Base-by-base conservation (phyloP, 352 stramenopile species). In the Phytopythium vexans region DNA sequence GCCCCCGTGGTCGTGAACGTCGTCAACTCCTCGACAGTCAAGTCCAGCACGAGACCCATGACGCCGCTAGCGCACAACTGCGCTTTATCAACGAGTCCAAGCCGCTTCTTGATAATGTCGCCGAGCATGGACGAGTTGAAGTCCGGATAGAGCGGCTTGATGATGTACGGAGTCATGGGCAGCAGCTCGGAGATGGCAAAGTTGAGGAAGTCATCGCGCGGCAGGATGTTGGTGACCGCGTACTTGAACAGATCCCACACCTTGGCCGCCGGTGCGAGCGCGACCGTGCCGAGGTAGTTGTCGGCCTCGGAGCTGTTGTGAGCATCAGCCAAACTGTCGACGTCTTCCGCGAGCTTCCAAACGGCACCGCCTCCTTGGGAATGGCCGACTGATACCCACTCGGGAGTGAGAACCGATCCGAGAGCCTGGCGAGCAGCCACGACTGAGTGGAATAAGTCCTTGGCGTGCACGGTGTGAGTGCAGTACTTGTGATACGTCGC, bases 361-460 rank as follows among this genome's bases (percentile, higher is more conserved):
- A 50, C 52, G 4, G 52, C 14, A 11, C 21, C 52, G 7, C 52
- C 52, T n/a, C 52, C 52, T 21, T 58, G 52, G 1, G 52, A 58
- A 31, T 58, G 52, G 8, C 52, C 52, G 21, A 58, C 52, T 0
- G 34, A 32, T 16, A 52, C 42, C 52, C 52, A 58, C 10, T 58
- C 12, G 11, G 11, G 16, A 3, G 41, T 37, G 33, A 58, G 33
- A 4, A 52, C 41, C 10, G 41, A 9, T 2, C 52, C 41, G 10
- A 58, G 52, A 0, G 52, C 52, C 11, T 58, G 52, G 5, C 52
- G 52, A 43, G 52, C 52, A 14, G 52, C 52, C 15, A 4, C 10
- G 32, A 58, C 15, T 31, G 52, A 58, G 52, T 58, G 37, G 35
- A 52, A 58, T 33, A 58, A 27, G 36, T 58, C 52, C 40, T 58